phyloP scores from a whole-genome alignment of 805 yeast species.

The Candida corydali region DNA sequence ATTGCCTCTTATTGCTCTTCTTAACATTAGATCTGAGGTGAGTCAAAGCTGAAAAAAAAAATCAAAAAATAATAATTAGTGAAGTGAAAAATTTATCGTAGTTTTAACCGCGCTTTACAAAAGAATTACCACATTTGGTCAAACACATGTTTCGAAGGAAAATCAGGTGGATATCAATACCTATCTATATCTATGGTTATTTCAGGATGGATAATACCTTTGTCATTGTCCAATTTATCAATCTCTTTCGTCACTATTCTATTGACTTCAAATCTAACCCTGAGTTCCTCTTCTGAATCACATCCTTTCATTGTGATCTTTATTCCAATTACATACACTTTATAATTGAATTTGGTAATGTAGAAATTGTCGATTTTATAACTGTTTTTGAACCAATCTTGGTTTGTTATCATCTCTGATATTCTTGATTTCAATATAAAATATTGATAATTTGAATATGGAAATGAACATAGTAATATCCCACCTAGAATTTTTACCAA shows the following conservation, averaged over 20 bases:
- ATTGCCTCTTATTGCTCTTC: neutral
- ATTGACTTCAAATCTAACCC: slow-evolving; percentile 46
- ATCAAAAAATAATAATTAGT: too few relatives aligned
- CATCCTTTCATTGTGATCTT: slow-evolving; percentile 62
- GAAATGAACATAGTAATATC: slow-evolving; percentile 51
- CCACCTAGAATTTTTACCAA: slow-evolving; percentile 50
- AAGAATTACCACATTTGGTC: slow-evolving; percentile 1
- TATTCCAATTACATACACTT: slow-evolving; percentile 53
- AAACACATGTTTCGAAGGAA: too few relatives aligned
- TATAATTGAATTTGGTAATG: slow-evolving; percentile 60
- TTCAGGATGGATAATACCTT: slow-evolving; percentile 23
- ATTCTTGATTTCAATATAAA: slow-evolving; percentile 36
- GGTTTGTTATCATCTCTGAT: slow-evolving; percentile 37
- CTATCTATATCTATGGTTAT: slow-evolving; percentile 33
- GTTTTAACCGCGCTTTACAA: slow-evolving; percentile 1
- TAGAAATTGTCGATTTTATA: slow-evolving; percentile 48
- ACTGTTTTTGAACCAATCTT: slow-evolving; percentile 50
- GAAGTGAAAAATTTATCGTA: neutral
- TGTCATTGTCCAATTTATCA: slow-evolving; percentile 17
- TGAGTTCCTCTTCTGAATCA: slow-evolving; percentile 63
- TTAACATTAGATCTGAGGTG: slow-evolving; percentile 1
- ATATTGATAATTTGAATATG: slow-evolving; percentile 39
- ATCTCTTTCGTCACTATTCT: slow-evolving; percentile 38
- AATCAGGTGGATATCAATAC: too few relatives aligned
- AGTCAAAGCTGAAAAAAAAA: slow-evolving; percentile 1